phyloP scores from a whole-genome alignment of 345 rosid genomes.

The Gossypium arboreum region DNA sequence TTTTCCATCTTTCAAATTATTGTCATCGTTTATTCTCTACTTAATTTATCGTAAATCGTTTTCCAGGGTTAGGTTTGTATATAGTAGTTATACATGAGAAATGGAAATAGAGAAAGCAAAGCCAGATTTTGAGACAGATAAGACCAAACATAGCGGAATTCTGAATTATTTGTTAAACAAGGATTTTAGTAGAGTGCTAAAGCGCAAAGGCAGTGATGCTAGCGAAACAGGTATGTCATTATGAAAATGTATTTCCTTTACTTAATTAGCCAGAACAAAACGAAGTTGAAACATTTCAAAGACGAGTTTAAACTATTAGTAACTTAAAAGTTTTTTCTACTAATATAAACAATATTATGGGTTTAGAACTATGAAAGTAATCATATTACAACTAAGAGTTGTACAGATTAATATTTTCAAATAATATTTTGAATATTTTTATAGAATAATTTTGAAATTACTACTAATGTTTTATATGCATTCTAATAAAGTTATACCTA shows the following conservation, averaged over 20 bases:
- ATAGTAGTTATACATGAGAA: not conserved
- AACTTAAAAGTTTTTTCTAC: too few species aligned
- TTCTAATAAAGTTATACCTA: too few species aligned
- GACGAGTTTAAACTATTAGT: too few species aligned
- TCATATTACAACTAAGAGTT: too few species aligned
- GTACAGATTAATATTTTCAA: too few species aligned
- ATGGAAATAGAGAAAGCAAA: not conserved
- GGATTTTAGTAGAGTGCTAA: constrained; percentile 40
- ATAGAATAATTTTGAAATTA: too few species aligned
- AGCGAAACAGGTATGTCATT: constrained; percentile 31
- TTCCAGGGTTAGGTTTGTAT: not conserved
- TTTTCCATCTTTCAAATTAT: not conserved
- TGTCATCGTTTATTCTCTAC: not conserved
- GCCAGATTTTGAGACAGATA: not conserved
- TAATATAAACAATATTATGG: too few species aligned
- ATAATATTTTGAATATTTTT: too few species aligned
- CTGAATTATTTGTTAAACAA: constrained; percentile 41
- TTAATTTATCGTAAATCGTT: not conserved
- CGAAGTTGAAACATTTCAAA: too few species aligned
- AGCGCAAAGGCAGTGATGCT: constrained; percentile 51
- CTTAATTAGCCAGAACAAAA: too few species aligned
- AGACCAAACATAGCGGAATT: constrained; percentile 11
- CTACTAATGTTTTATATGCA: too few species aligned
- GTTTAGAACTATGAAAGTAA: too few species aligned
- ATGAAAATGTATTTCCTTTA: not conserved